These are phyloP conservation scores for Cutaneotrichosporon arboriforme DNA, from an alignment of 1,284 basidiomycete species.

Conservation along the genomic window DNA sequence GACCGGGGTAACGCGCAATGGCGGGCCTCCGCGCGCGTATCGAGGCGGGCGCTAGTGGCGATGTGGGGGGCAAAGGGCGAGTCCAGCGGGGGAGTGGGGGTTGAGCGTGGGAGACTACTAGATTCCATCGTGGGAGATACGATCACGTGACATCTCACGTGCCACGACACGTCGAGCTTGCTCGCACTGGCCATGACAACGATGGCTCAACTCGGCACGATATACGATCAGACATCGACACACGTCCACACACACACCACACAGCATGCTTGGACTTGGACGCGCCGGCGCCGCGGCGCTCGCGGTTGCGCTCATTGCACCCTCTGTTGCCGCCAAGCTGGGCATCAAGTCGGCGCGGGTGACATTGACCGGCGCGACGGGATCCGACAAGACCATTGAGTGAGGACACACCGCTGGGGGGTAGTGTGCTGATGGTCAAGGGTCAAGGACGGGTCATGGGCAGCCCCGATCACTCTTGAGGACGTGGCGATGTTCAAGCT, in stretches of 20 bases:
- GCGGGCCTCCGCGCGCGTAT: too few species aligned
- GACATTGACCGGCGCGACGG: background rate
- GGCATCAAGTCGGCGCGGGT: background rate
- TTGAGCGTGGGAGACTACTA: too few species aligned
- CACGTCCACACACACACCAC: background rate
- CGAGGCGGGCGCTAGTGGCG: too few species aligned
- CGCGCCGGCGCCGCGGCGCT: background rate
- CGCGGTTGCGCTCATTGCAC: background rate
- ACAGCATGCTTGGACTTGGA: background rate
- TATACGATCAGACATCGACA: too few species aligned
- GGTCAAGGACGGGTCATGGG: background rate
- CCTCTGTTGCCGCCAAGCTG: background rate
- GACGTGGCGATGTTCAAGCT: conserved; percentile 1
- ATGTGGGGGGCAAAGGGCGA: too few species aligned
- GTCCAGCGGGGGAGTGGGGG: too few species aligned
- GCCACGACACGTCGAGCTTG: too few species aligned
- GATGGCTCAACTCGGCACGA: too few species aligned
- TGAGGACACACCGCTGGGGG: background rate
- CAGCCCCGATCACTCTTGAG: background rate
- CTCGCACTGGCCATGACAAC: too few species aligned
- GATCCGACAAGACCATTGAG: background rate
- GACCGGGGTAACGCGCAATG: too few species aligned
- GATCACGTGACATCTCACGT: too few species aligned
- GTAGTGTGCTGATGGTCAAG: background rate
- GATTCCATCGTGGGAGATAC: too few species aligned